phyloP scores from a whole-genome alignment of 805 yeast genomes.

The Saccharomycopsis selenospora region DNA sequence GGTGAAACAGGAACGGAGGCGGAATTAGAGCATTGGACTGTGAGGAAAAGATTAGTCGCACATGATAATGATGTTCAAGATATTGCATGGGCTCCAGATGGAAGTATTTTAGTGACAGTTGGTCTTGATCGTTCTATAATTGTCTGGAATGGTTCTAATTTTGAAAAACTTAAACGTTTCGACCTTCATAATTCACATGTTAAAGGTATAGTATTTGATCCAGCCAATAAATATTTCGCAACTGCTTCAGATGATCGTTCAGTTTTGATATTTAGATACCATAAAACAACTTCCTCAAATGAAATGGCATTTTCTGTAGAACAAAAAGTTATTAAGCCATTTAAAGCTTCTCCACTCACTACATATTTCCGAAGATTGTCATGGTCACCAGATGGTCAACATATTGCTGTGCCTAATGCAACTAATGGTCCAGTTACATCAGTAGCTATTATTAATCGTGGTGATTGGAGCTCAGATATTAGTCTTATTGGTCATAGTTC shows the following conservation, averaged over 20 bases:
- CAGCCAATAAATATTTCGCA: conserved; percentile 95
- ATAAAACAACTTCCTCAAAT: conserved; percentile 47
- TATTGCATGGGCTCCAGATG: conserved; percentile 96
- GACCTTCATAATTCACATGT: conserved; percentile 94
- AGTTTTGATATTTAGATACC: conserved; percentile 79
- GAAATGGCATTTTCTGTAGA: conserved; percentile 84
- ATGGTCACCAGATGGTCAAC: conserved; percentile 92
- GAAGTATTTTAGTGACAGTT: conserved; percentile 82
- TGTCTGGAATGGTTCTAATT: conserved; percentile 89
- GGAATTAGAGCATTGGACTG: conserved; percentile 91
- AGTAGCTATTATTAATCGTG: conserved; percentile 66
- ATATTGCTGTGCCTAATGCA: conserved; percentile 79
- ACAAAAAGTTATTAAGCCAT: conserved; percentile 75
- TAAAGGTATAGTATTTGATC: conserved; percentile 95
- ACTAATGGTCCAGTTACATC: conserved; percentile 77
- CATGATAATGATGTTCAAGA: conserved; percentile 98
- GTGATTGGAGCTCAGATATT: conserved; percentile 70
- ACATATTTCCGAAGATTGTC: conserved; percentile 80
- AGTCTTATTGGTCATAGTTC: conserved; percentile 78
- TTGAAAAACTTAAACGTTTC: conserved; percentile 80
- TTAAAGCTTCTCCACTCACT: conserved; percentile 80
- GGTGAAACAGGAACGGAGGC: conserved; percentile 59
- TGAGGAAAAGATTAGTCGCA: conserved; percentile 83
- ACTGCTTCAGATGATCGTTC: conserved; percentile 96
- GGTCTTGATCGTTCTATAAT: conserved; percentile 91